A percentile compares a stretch with the other conserved stretches of the same genome.
These are phyloP conservation scores for Arthroderma uncinatum DNA, from an alignment of 2,329 filamentous ascomycete genomes.

Conservation along the genomic window DNA sequence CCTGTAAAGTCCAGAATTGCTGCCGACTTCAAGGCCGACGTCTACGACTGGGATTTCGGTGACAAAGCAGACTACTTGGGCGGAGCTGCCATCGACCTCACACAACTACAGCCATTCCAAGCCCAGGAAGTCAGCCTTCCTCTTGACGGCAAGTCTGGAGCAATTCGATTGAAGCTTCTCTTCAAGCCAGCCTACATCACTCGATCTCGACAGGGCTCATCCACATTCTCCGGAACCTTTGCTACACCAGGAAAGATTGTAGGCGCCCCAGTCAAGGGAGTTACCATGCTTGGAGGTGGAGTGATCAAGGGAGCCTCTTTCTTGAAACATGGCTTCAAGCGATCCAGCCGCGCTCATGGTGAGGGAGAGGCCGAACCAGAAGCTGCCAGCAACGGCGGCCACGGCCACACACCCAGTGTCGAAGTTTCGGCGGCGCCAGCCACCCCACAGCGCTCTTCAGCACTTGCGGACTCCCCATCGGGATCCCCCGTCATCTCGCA, in stretches of 20 bases:
- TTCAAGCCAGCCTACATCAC: conserved; percentile 91
- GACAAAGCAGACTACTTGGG: conserved; percentile 91
- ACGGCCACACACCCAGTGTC: conserved; percentile 8
- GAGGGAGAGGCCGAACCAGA: conserved; percentile 16
- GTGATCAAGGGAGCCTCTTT: conserved; percentile 87
- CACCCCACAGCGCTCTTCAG: conserved; percentile 34
- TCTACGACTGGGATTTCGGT: conserved; percentile 95
- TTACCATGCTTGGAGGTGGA: conserved; percentile 67
- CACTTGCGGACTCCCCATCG: conserved; percentile 17
- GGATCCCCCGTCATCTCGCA: conserved; percentile 29
- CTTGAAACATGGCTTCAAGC: conserved; percentile 69
- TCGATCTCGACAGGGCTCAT: conserved; percentile 74
- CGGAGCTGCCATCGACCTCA: conserved; percentile 61
- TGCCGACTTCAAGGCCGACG: conserved; percentile 68
- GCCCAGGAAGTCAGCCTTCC: conserved; percentile 61
- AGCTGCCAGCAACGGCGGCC: conserved; percentile 5
- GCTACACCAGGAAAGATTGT: conserved; percentile 79
- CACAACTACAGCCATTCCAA: conserved; percentile 72
- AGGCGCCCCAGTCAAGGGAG: conserved; percentile 88
- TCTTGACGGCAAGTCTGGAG: conserved; percentile 82
- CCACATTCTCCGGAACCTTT: conserved; percentile 87
- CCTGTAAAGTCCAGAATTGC: conserved; percentile 71
- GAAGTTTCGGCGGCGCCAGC: conserved; percentile 17
- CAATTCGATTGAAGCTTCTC: conserved; percentile 67
- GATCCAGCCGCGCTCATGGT: conserved; percentile 45